Evolutionary conservation across 805 yeast genomes (phyloP).

Genomic region (Suhomyces emberorum): DNA sequence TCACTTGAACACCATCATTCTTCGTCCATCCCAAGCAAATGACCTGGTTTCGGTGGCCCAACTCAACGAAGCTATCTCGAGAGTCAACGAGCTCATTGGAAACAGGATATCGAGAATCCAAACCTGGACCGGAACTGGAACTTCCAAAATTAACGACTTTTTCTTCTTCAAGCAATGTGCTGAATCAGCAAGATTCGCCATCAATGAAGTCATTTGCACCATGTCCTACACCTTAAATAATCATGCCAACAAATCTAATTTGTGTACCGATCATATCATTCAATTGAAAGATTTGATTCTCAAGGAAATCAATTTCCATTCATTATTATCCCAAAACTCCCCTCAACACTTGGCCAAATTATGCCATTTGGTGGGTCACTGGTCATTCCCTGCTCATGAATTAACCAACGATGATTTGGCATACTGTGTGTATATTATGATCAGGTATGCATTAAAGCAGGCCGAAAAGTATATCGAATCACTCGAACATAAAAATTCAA

Average conservation of each 20-base stretch:
- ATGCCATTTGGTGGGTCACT: conserved; percentile 47
- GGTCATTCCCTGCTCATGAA: conserved; percentile 73
- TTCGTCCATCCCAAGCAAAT: conserved; percentile 10
- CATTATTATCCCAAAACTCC: conserved; percentile 23
- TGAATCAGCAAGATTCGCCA: conserved; percentile 1
- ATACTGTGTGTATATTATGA: conserved; percentile 54
- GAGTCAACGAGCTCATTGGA: conserved; percentile 22
- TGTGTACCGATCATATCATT: conserved; percentile 19
- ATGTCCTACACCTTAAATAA: conserved; percentile 31
- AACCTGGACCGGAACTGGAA: conserved; percentile 42
- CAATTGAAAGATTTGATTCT: conserved; percentile 24
- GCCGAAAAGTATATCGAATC: conserved; percentile 8
- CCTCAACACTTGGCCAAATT: conserved; percentile 24
- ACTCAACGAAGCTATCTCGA: conserved; percentile 18
- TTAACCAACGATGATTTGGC: conserved; percentile 63
- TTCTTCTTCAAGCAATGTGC: conserved; percentile 4
- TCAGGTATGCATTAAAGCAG: conserved; percentile 42
- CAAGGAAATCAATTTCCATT: conserved; percentile 28
- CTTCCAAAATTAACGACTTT: conserved; percentile 17
- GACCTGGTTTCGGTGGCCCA: conserved; percentile 10
- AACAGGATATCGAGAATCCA: conserved; percentile 38
- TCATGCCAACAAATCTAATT: conserved; percentile 23
- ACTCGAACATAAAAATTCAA: conserved; percentile 2
- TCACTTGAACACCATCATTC: conserved; percentile 34
- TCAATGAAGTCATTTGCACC: conserved; percentile 22